phyloP scores from a whole-genome alignment of 441 rosid species.

The Pelargonium australe region DNA sequence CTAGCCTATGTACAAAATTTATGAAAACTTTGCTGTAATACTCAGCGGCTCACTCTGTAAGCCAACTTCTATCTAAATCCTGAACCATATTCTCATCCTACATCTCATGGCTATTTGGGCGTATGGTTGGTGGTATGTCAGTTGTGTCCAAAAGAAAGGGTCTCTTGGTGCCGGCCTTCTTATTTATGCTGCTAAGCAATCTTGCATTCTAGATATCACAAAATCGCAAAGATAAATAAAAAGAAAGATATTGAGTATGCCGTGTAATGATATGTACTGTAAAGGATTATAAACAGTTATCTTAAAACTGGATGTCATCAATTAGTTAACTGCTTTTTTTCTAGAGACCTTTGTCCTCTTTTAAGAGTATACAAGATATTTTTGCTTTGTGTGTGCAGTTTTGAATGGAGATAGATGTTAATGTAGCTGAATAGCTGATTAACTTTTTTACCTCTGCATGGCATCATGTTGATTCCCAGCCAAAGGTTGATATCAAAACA shows the following conservation, averaged over 20 bases:
- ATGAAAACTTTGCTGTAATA: background rate
- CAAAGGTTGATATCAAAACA: slow-evolving; percentile 54
- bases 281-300: background rate
- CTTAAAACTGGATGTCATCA: background rate
- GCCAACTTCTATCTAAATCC: background rate
- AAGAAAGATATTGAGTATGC: too few species aligned
- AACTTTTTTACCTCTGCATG: slow-evolving; percentile 10
- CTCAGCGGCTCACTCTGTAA: background rate
- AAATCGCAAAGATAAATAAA: too few species aligned
- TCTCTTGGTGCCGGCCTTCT: background rate
- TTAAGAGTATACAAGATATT: background rate
- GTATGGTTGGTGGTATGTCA: background rate
- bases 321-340: background rate
- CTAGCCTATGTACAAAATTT: background rate
- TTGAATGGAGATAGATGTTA: background rate
- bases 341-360: background rate
- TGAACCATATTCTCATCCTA: background rate
- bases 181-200: slow-evolving; percentile 1
- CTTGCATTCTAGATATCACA: background rate
- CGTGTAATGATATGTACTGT: too few species aligned
- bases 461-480: slow-evolving; percentile 34
- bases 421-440: background rate
- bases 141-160: background rate
- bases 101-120: slow-evolving; percentile 3
- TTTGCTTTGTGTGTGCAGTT: background rate